Evolutionary conservation across 2,329 filamentous ascomycete species (phyloP), one percentile per base, ranked within the genome.

Genomic region (Xylaria sp.): DNA sequence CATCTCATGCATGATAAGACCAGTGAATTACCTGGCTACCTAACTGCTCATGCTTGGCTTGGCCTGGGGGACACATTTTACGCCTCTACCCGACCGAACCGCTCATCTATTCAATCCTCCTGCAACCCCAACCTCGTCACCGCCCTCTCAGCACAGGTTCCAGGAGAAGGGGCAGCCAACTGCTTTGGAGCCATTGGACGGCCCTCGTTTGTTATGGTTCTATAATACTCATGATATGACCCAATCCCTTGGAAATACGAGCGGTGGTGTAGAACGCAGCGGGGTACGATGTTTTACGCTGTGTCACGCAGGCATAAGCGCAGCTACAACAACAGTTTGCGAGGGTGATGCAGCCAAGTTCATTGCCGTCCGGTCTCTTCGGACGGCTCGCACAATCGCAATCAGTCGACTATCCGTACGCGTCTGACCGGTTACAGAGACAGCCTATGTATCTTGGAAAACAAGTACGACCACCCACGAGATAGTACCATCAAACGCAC

Each of bases 81-180:
- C 73, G 70, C 67, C 66, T 71, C 70, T 75, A 75, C 71, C 74
- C 75, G 75, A 74, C 66, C 61, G 48, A 63, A 56, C n/a, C 54
- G 53, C 54, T 62, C 46, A 64, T 48, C 51, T 40, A 57, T 59
- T 60, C 65, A 63, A 70, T 66, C 67, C 65, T 63, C 53, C 69
- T 67, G 42, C 26, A 42, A 62, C 23, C 57, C 42, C 62, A 23
- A 68, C 64, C 57, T 65, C 36, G 40, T 38, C 31, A 36, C 51
- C 59, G 20, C 36, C 59, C 17, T 59, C 49, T 31, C 40, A 36
- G 53, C 26, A 31, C 44, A 28, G 28, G 11, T 53, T 54, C 33
- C 33, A 33, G 42, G 36, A 46, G 49, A 38, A 54, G 54, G 23
- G 42, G 36, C 40, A 59, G 38, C 36, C 53, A 53, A 62, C 49